Base-by-base conservation (phyloP, 306 rosid species). In the Casuarina glauca region DNA sequence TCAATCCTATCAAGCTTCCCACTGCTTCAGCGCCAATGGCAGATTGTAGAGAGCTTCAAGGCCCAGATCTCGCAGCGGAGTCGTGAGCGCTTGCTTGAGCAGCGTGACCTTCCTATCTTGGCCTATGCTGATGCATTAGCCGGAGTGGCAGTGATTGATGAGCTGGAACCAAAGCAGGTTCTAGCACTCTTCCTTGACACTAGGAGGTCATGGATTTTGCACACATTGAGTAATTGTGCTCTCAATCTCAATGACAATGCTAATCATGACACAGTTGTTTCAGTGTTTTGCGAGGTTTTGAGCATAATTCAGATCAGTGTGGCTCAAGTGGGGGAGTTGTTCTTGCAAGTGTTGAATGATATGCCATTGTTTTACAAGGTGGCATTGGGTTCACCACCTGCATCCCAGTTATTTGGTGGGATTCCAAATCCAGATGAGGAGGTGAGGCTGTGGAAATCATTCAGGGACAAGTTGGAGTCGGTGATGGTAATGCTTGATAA, bases 11-110 rank as follows among this genome's bases (percentile, higher is more conserved):
- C 96, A 36, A 90, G 86, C 73, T 93, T 91, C 61, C 91, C 97
- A 17, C 83, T 95, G 50, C 99, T 95, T 2, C 97, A 95, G 86
- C 99, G 93, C 58, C 99, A 95, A 61, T 95, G 97, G 97, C 99
- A 95, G 89, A 93, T 95, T 42, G 99, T 95, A 8, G 97, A 95
- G 82, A 91, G 95, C 86, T 92, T 95, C 84, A 89, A 87, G 70
- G 73, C 83, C 38, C 99, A 95, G 93, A 95, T 95, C 91, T 95
- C 99, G 0, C 99, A 91, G 90, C 91, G 97, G 26, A 88, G 96
- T 66, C 88, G 97, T 3, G 99, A 95, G 41, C 87, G 96, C 42
- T 80, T 95, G 52, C 87, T 85, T 39, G 97, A 92, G 74, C 91
- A 92, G 76, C 91, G 91, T 15, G 91, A 90, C 45, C 94, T 95